A percentile compares a stretch with the other conserved stretches of the same genome.
Conservation (phyloP, 2,329 filamentous ascomycete genomes). For the Pestalotiopsis sp. region DNA sequence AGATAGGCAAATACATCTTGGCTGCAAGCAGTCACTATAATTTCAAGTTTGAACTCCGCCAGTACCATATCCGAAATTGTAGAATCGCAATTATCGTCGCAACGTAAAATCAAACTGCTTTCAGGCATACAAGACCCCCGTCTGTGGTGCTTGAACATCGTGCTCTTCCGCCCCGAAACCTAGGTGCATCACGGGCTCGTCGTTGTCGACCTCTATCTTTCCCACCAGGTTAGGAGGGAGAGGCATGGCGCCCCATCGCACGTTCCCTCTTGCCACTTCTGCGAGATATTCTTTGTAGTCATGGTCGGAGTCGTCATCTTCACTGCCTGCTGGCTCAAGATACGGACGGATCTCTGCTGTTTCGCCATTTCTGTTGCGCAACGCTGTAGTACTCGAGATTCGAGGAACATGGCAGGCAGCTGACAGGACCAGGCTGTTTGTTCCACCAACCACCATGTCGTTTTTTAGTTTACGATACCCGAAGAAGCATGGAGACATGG, state of each 20-base stretch:
- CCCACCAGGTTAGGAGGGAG: neutral
- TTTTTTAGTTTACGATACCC: slow-evolving; percentile 19
- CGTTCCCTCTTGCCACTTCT: neutral
- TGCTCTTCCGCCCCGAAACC: neutral
- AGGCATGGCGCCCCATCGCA: slow-evolving; percentile 3
- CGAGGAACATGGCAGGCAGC: slow-evolving; percentile 26
- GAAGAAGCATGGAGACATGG: slow-evolving; percentile 15
- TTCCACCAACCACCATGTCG: slow-evolving; percentile 21
- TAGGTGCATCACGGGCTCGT: neutral
- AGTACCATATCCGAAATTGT: no score
- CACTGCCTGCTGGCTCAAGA: neutral
- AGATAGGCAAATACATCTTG: no score
- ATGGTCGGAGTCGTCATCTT: neutral
- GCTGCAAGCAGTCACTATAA: no score
- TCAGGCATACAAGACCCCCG: neutral
- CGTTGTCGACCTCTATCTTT: neutral
- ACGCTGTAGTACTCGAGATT: neutral
- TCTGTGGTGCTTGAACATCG: neutral
- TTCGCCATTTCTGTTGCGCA: neutral
- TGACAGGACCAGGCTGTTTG: slow-evolving; percentile 25
- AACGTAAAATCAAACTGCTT: neutral
- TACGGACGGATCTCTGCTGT: neutral
- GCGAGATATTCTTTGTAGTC: neutral
- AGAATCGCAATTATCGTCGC: neutral
- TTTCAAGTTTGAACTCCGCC: no score